A percentile compares a stretch with the other conserved stretches of the same genome.
phyloP scores from a whole-genome alignment of 257 asterid species.

The Hygrophila difformis region DNA sequence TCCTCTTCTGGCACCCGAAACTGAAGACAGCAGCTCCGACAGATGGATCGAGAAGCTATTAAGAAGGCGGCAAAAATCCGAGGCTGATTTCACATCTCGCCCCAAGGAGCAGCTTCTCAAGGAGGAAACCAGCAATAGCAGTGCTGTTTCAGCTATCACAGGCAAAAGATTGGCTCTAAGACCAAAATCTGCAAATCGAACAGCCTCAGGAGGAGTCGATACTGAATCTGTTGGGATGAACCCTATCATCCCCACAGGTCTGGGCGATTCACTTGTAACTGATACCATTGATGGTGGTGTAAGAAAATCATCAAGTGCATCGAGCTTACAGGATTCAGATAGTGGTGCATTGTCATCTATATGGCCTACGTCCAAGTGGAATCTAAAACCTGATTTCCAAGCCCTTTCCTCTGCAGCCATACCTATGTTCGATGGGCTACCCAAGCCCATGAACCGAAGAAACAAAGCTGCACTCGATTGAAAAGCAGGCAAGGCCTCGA shows the following conservation, averaged over 20 bases:
- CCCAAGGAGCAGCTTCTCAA: slow-evolving; percentile 61
- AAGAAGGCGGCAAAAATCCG: slow-evolving; percentile 62
- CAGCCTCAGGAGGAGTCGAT: slow-evolving; percentile 22
- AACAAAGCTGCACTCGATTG: slow-evolving; percentile 4
- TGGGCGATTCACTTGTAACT: slow-evolving; percentile 32
- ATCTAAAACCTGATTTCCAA: slow-evolving; percentile 49
- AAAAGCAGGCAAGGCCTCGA: too few relatives aligned
- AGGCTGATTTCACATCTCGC: slow-evolving; percentile 33
- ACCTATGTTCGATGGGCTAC: slow-evolving; percentile 6
- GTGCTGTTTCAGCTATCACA: slow-evolving; percentile 42
- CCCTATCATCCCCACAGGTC: slow-evolving; percentile 26
- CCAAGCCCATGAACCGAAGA: background rate
- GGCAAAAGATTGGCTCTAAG: slow-evolving; percentile 72
- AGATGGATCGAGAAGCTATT: slow-evolving; percentile 47
- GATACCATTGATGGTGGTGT: slow-evolving; percentile 33
- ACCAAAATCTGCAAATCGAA: slow-evolving; percentile 52
- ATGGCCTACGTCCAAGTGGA: slow-evolving; percentile 76
- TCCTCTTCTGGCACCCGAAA: slow-evolving; percentile 28
- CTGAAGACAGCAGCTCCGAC: slow-evolving; percentile 30
- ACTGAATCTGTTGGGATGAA: slow-evolving; percentile 29
- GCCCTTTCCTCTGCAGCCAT: slow-evolving; percentile 6
- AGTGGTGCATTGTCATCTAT: slow-evolving; percentile 38
- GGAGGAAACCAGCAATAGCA: slow-evolving; percentile 48
- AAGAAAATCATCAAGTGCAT: slow-evolving; percentile 69
- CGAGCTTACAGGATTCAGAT: slow-evolving; percentile 76